Evolutionary conservation across 2,329 filamentous ascomycete genomes (phyloP).

Genomic region (Fusarium mexicanum): DNA sequence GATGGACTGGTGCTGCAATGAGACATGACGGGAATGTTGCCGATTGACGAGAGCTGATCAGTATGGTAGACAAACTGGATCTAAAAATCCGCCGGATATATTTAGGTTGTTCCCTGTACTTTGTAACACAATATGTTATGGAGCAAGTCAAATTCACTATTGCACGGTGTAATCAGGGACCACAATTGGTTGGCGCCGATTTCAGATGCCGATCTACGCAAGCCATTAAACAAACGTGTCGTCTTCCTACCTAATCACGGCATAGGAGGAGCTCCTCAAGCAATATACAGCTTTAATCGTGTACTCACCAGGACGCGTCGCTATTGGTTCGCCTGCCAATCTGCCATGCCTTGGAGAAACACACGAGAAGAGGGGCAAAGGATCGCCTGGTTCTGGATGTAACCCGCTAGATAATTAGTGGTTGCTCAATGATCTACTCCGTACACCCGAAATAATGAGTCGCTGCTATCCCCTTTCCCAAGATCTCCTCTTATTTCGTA

Average conservation of each 20-base stretch:
- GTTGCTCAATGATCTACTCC: no score
- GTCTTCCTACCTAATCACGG: rapidly evolving
- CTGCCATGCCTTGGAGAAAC: neutral
- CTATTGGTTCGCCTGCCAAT: neutral
- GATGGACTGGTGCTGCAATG: neutral
- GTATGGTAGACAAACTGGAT: rapidly evolving
- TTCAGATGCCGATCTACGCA: rapidly evolving
- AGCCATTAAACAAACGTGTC: rapidly evolving
- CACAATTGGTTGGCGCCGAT: rapidly evolving
- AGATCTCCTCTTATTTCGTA: no score
- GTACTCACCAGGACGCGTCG: neutral
- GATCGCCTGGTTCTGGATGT: no score
- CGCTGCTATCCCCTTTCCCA: rapidly evolving
- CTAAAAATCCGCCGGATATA: neutral
- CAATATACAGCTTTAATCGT: rapidly evolving
- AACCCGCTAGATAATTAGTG: no score
- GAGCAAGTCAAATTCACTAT: rapidly evolving
- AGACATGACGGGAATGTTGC: rapidly evolving
- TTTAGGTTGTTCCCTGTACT: rapidly evolving
- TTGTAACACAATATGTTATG: no score
- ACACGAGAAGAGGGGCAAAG: no score
- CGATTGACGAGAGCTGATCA: neutral
- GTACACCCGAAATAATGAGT: no score
- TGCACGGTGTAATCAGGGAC: rapidly evolving
- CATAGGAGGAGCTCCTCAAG: neutral